Evolutionary conservation across 1,139 yeast species (phyloP), one percentile per base, ranked within the genome.

Genomic region (Yamadazyma songkhlaensis): DNA sequence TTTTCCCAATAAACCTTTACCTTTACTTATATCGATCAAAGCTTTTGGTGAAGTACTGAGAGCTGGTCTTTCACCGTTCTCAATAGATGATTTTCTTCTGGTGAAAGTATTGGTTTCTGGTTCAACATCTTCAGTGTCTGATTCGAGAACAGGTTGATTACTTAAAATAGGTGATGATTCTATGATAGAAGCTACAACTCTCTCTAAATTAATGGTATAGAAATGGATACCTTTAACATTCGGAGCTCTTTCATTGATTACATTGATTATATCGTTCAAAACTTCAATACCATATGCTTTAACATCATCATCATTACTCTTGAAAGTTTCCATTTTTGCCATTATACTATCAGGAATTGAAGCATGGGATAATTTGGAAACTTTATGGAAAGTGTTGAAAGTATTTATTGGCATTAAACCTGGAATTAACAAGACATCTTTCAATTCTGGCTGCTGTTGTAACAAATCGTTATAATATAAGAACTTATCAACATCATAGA

Each of bases 321-420:
- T 79, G 21, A 79, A 75, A n/a, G 77, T 72, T 13, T 70, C 70
- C 38, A 84, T 60, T 20, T 83, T 60, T 0, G 55, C 40, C 15
- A 59, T 57, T 6, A 67, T 59, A 1, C 47, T 51, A 3, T 40
- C 36, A 0, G 99, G 98, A 41, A 92, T 81, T 2, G 84, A 73
- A 2, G 97, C 97, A 62, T 89, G 95, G 15, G 96, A 84, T 40
- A 94, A 67, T 54, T 85, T 87, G 10, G 97, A 81, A 13, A 97
- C 95, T 54, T 98, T 78, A 42, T 84, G 78, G 54, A 92, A 89
- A 33, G 90, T 80, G 48, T 80, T 79, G 58, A 80, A 89, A 3
- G 96, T 90, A 51, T 90, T 89, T 27, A 94, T 82, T n/a, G 99
- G 98, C 94, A 92, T 85, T 48, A 92, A 67, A 1, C 98, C 98